Evolutionary conservation across 2,329 filamentous ascomycete species (phyloP).

Genomic region (Diaporthe eres): DNA sequence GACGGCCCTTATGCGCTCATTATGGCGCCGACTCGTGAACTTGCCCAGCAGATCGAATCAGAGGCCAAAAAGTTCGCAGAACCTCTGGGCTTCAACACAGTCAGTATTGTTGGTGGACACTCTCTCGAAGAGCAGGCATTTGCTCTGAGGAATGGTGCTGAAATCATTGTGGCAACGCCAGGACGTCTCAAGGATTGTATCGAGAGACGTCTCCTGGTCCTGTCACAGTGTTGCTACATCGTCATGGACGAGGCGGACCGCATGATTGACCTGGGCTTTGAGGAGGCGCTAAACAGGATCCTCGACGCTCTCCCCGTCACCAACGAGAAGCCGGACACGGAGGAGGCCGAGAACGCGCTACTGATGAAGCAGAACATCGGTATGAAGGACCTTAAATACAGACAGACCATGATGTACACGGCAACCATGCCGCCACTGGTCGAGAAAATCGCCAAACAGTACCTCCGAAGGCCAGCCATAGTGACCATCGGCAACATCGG

Average conservation of each 20-base stretch:
- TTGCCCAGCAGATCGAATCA: conserved; percentile 96
- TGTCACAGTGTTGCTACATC: conserved; percentile 97
- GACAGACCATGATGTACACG: conserved; percentile 99
- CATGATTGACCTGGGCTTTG: conserved; percentile 99
- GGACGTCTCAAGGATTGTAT: conserved; percentile 98
- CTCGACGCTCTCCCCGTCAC: conserved; percentile 91
- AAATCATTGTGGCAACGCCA: conserved; percentile 98
- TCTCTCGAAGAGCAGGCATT: conserved; percentile 94
- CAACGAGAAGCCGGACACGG: conserved; percentile 95
- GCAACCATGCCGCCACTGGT: conserved; percentile 96
- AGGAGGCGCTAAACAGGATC: conserved; percentile 98
- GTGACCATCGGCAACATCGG: conserved; percentile 95
- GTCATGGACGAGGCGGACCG: conserved; percentile 99
- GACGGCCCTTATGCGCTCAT: conserved; percentile 98
- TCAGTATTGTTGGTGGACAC: conserved; percentile 98
- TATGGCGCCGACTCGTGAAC: conserved; percentile 93
- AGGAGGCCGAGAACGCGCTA: conserved; percentile 87
- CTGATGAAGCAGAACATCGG: conserved; percentile 88
- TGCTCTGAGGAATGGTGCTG: conserved; percentile 90
- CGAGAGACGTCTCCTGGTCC: conserved; percentile 89
- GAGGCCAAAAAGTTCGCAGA: conserved; percentile 94
- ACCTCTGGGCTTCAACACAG: conserved; percentile 92
- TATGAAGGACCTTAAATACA: conserved; percentile 79
- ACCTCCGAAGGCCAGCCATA: conserved; percentile 91
- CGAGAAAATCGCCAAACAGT: conserved; percentile 97